A percentile compares a stretch with the other conserved stretches of the same genome.
Evolutionary conservation across 2,329 filamentous ascomycete genomes (phyloP).

Genomic region (Colletotrichum agaves): DNA sequence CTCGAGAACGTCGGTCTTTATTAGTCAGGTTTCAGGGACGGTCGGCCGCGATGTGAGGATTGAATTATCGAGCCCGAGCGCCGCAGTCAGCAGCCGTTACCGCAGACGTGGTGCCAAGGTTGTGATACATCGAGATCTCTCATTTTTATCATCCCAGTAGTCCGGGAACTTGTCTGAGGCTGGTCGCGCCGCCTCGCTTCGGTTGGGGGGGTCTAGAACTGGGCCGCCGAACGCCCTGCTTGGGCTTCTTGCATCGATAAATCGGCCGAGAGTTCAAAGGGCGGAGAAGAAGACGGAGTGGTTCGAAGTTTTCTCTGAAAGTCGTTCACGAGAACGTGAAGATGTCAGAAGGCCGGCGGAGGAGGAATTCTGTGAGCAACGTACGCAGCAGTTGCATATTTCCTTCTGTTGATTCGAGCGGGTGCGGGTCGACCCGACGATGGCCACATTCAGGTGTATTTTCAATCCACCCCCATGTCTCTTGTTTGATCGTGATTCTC

Average conservation of each 20-base stretch:
- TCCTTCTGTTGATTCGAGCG: not conserved
- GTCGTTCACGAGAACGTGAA: not conserved
- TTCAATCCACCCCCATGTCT: not conserved
- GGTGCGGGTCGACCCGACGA: conserved; percentile 10
- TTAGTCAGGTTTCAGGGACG: conserved; percentile 2
- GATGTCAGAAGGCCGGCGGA: not conserved
- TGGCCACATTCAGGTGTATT: conserved; percentile 17
- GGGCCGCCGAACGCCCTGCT: conserved; percentile 1
- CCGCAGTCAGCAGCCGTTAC: not conserved
- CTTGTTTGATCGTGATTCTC: not conserved
- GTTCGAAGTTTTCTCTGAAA: not conserved
- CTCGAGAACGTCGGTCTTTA: not conserved
- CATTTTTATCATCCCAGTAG: not conserved
- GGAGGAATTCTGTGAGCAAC: not conserved
- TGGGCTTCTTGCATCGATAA: not conserved
- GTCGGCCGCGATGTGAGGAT: not conserved
- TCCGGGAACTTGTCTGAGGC: not conserved
- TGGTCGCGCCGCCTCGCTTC: conserved; percentile 13
- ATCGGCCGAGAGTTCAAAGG: conserved; percentile 8
- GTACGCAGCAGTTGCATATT: not conserved
- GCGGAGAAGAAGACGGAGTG: not conserved
- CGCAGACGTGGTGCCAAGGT: conserved; percentile 5
- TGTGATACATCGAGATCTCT: conserved; percentile 26
- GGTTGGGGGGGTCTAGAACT: conserved; percentile 2
- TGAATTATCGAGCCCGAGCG: not conserved